phyloP scores from a whole-genome alignment of 306 rosid genomes.

The Hylodesmum podocarpum region DNA sequence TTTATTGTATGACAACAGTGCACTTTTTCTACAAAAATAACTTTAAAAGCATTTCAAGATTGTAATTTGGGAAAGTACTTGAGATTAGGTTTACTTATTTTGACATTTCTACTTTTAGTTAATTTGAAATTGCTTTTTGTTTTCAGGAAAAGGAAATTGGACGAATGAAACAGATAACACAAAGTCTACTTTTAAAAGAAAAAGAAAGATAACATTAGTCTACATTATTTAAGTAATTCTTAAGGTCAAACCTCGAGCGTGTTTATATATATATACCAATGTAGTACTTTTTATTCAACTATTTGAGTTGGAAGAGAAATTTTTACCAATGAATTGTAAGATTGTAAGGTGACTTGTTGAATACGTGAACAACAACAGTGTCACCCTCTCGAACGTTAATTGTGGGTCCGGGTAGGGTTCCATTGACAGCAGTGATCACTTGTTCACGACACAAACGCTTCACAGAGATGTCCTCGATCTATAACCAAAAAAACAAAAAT shows the following conservation, averaged over 20 bases:
- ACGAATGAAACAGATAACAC: background rate
- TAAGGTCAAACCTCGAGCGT: background rate
- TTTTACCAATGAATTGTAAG: slow-evolving; percentile 39
- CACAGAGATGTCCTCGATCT: slow-evolving; percentile 28
- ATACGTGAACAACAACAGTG: slow-evolving; percentile 26
- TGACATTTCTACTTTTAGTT: background rate
- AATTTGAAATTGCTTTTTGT: background rate
- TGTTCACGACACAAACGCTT: slow-evolving; percentile 31
- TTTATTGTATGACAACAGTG: too few relatives aligned
- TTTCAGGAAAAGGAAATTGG: background rate
- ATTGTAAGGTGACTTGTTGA: slow-evolving; percentile 39
- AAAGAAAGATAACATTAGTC: background rate
- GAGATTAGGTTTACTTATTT: background rate
- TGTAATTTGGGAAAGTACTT: background rate
- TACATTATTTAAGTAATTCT: background rate
- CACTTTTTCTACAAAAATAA: too few relatives aligned
- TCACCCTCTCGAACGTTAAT: slow-evolving; percentile 41
- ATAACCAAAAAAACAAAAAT: background rate
- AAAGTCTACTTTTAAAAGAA: too few relatives aligned
- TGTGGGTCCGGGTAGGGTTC: slow-evolving; percentile 40
- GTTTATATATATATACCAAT: background rate
- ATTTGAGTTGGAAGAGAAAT: background rate
- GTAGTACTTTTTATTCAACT: background rate
- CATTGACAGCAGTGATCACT: slow-evolving; percentile 35
- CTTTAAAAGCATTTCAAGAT: background rate